A percentile compares a stretch with the other conserved stretches of the same genome.
Evolutionary conservation across 2,329 filamentous ascomycete species (phyloP).

Genomic region (Cadophora sp.): DNA sequence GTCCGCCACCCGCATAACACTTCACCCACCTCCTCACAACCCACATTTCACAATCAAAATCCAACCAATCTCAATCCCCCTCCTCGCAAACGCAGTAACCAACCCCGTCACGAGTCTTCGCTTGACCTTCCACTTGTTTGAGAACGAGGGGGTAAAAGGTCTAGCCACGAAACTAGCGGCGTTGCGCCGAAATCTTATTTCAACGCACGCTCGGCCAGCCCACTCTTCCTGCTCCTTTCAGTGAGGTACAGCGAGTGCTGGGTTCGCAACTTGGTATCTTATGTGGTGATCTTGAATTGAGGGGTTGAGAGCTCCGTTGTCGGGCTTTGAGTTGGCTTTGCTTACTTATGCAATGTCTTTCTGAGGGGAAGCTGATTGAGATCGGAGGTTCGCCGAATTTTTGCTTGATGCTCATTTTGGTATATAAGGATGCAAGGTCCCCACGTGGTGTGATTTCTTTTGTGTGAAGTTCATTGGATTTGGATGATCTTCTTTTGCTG

Average conservation of each 20-base stretch:
- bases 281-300: background rate
- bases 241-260: background rate
- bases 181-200: conserved; percentile 2
- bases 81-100: background rate
- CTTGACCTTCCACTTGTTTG: background rate
- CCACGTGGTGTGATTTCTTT: background rate
- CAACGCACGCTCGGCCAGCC: background rate
- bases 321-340: background rate
- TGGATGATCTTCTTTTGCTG: background rate
- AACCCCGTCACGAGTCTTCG: background rate
- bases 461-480: background rate
- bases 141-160: background rate
- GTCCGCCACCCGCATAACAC: background rate
- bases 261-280: background rate
- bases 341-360: background rate
- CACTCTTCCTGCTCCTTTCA: background rate
- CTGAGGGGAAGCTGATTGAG: background rate
- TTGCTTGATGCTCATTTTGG: background rate
- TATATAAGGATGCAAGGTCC: background rate
- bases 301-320: background rate
- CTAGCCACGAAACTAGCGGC: background rate
- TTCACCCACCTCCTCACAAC: background rate
- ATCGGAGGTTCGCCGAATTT: background rate
- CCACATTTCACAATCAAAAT: background rate
- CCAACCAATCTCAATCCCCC: background rate